Base-by-base conservation (phyloP, 2,329 filamentous ascomycete species). In the Aspergillus quadricinctus region DNA sequence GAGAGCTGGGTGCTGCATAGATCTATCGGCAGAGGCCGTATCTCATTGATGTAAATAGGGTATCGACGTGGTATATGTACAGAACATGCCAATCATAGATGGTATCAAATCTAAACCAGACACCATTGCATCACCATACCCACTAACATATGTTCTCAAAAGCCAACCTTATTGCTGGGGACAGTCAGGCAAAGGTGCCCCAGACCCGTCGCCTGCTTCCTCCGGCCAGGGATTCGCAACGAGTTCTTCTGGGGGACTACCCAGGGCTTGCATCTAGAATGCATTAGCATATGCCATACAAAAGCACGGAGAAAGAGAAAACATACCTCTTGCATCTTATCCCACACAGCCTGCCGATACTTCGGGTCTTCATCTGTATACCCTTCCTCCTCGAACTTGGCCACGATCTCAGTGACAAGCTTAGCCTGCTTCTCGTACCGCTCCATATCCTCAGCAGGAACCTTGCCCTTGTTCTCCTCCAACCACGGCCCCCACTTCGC, bases 261-360 rank as follows among this genome's bases (percentile, higher is more conserved):
- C 94, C 59, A 89, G 88, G 52, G 88, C 88, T 92, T 99, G 94
- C 94, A 99, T 99, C 93, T 97, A 68, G 56, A 57, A 29, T 31
- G 43, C 37, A 60, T 64, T 28, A 68, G 55, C 52, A 55, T 50
- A 43, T 48, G 48, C 25, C 35, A 3, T 11, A 48, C 14, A 31
- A 11, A 45, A 11, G 25, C 19, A n/a, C 45, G 52, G 28, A 29
- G 48, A 49, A 50, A 46, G 46, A 17, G 4, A 54, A 21, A 31
- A 70, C 82, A 72, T 75, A 96, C 93, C 86, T 93, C 93, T 74
- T 97, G 93, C 94, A 99, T 99, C 71, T 88, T 88, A 69, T 97
- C 92, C 62, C 97, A 93, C 66, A 99, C 94, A 74, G 92, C 97
- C 70, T 96, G 90, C 60, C 92, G 82, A 75, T 96, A 90, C 48